These are phyloP conservation scores for Phytophthora sp. DNA, from an alignment of 352 stramenopile species.

Conservation along the genomic window DNA sequence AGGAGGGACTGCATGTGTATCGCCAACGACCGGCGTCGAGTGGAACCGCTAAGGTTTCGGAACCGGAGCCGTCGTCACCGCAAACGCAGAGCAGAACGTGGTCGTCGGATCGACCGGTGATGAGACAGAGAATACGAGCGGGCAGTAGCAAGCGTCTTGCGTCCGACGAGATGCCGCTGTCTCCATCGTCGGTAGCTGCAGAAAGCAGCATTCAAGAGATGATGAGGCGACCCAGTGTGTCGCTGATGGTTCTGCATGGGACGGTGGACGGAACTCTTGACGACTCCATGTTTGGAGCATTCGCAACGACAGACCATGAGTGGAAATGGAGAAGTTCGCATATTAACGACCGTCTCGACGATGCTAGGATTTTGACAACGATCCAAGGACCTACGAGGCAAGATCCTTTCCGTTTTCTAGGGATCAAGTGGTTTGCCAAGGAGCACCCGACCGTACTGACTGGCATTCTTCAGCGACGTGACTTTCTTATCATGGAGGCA, in stretches of 20 bases:
- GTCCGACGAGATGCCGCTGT: not conserved
- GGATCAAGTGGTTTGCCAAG: conserved; percentile 66
- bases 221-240: conserved; percentile 28
- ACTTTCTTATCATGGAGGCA: conserved; percentile 57
- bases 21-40: conserved; percentile 11
- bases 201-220: conserved; percentile 26
- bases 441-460: conserved; percentile 42
- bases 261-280: conserved; percentile 50
- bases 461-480: conserved; percentile 48
- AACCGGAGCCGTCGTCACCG: not conserved
- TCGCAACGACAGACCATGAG: conserved; percentile 42
- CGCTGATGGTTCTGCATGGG: conserved; percentile 48
- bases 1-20: conserved; percentile 48
- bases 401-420: conserved; percentile 55
- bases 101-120: not conserved
- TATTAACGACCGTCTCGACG: conserved; percentile 51
- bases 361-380: conserved; percentile 45
- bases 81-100: not conserved
- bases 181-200: not conserved
- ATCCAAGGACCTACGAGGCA: conserved; percentile 32
- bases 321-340: conserved; percentile 52
- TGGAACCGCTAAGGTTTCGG: not conserved
- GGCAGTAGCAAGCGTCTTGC: conserved; percentile 3
- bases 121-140: not conserved
- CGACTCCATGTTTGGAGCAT: conserved; percentile 50